Conservation (phyloP, 2,329 filamentous ascomycete genomes). For the Fusarium sulawesiense region DNA sequence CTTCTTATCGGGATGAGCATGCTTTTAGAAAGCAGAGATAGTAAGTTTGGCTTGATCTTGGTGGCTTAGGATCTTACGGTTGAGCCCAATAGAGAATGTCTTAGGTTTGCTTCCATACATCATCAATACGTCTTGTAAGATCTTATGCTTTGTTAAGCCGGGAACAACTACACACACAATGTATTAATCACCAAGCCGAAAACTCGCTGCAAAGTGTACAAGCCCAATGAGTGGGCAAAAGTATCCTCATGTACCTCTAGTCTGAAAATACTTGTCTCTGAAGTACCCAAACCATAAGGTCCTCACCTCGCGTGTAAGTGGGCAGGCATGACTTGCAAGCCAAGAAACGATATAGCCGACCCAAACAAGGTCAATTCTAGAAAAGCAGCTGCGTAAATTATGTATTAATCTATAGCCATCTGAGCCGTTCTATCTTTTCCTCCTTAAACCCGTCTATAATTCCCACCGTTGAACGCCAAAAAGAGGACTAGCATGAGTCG, state of each 20-base stretch:
- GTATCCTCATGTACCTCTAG: not conserved
- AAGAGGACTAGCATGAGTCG: slow-evolving; percentile 26
- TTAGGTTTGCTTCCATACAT: not conserved
- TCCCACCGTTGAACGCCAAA: slow-evolving; percentile 16
- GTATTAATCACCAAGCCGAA: not conserved
- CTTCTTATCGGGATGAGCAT: not conserved
- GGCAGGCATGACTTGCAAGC: not conserved
- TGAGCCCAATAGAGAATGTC: not conserved
- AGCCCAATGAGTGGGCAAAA: not conserved
- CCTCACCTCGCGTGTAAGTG: not conserved
- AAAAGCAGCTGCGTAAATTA: not conserved
- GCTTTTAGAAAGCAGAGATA: not conserved
- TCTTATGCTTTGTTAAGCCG: not conserved
- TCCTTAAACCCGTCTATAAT: slow-evolving; percentile 10
- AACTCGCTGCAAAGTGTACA: not conserved
- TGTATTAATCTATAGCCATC: slow-evolving; percentile 14
- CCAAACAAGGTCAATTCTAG: not conserved
- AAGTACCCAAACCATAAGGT: not conserved
- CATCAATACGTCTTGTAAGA: not conserved
- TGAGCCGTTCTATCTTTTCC: slow-evolving; percentile 4
- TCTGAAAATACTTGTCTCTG: not conserved
- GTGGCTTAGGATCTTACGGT: not conserved
- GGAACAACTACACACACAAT: not conserved
- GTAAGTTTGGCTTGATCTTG: not conserved
- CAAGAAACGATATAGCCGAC: not conserved